Evolutionary conservation across 2,329 filamentous ascomycete genomes (phyloP), one percentile per base, ranked within the genome.

Genomic region (Xylariales sp.): DNA sequence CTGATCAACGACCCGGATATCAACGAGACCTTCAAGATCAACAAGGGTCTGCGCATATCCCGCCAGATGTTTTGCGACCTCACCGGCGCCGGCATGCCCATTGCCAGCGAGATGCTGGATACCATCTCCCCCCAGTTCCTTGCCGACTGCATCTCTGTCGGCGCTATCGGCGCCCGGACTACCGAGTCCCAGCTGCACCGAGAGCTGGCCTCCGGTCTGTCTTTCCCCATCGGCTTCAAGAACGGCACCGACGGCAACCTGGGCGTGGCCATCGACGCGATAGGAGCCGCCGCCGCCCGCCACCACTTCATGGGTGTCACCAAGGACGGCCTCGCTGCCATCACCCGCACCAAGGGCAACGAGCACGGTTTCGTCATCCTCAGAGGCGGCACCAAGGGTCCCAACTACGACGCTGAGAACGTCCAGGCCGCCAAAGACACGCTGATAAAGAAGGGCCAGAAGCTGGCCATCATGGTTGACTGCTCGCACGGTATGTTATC

Each of bases 261-360:
- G 40, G 81, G 80, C 19, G 90, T 97, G 15, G 90, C 91, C 15
- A 94, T 97, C 54, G 93, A 98, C 60, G 93, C 93, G 23, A 96
- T 97, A 60, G 93, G 91, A 42, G 83, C 87, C 20, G 86, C 85
- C 1, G 81, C 83, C 41, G 75, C 85, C n/a, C 82, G 78, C 63
- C 93, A 98, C 66, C 91, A 96, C 72, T 98, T 98, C 74, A 85
- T 98, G 75, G 91, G 90, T 65, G 93, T 98, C 34, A 98, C 93
- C 21, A 98, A 98, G 75, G 90, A 95, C 59, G 93, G 93, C 43
- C 74, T 96, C 44, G 93, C 91, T 31, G 90, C 93, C 45, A 97
- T 98, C 53, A 95, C 90, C 34, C 82, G 88, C 63, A 98, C 93
- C 13, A 79, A 77, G 40, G 93, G 93, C 39, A 98, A 98, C 63